Conservation (phyloP, 2,329 filamentous ascomycete genomes). For the Elsinoe australis region DNA sequence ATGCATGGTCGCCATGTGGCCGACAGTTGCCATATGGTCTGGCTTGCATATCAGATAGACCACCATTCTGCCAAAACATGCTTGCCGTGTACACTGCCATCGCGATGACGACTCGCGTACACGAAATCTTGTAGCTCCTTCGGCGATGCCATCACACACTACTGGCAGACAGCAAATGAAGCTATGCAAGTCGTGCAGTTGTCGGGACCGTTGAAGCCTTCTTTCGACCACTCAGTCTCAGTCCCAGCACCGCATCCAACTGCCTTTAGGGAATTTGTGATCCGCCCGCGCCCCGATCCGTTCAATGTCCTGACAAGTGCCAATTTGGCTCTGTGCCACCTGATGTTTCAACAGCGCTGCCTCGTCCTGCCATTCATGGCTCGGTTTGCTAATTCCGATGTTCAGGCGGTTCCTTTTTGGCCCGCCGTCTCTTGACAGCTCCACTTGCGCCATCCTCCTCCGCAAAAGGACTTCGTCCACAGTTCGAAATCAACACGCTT, state of each 20-base stretch:
- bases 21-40: constrained; percentile 14
- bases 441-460: neutral
- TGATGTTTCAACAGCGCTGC: neutral
- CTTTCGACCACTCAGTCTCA: constrained; percentile 1
- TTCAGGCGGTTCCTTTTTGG: neutral
- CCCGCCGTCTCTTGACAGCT: no score
- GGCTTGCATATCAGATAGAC: constrained; percentile 8
- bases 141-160: constrained; percentile 7
- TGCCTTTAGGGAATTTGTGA: neutral
- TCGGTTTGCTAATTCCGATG: neutral
- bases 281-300: constrained; percentile 3
- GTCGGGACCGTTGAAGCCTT: constrained; percentile 15
- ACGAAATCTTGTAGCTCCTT: constrained; percentile 8
- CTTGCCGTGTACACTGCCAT: no score
- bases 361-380: neutral
- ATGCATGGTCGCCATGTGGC: constrained; percentile 12
- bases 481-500: neutral
- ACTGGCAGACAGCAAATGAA: neutral
- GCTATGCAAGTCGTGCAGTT: constrained; percentile 12
- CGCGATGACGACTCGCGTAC: neutral
- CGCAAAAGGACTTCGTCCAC: neutral
- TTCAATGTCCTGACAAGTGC: no score
- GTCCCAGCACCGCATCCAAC: neutral
- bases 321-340: neutral
- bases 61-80: no score